A percentile compares a stretch with the other conserved stretches of the same genome.
These are phyloP conservation scores for Bondarzewia mesenterica DNA, from an alignment of 1,284 basidiomycete species.

Conservation along the genomic window DNA sequence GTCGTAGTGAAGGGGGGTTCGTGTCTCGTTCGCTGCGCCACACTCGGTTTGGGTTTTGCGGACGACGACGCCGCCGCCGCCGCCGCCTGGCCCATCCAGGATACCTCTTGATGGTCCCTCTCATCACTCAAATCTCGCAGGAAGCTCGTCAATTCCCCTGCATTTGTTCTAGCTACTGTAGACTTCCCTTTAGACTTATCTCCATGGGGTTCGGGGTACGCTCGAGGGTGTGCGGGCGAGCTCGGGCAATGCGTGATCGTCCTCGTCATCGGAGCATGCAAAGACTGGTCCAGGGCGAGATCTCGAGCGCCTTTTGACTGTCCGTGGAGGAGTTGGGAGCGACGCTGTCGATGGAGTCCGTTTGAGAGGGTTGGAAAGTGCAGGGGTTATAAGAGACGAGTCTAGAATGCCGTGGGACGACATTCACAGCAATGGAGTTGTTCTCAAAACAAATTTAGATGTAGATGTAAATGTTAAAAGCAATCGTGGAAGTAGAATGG, in stretches of 20 bases:
- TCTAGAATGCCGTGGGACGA: not conserved
- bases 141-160: conserved; percentile 25
- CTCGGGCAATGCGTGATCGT: conserved; percentile 13
- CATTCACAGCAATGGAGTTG: not conserved
- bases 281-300: conserved; percentile 18
- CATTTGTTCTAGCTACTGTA: conserved; percentile 20
- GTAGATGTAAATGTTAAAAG: not conserved
- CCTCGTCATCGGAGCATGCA: conserved; percentile 25
- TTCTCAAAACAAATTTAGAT: not conserved
- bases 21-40: not conserved
- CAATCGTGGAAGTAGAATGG: not conserved
- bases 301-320: conserved; percentile 26
- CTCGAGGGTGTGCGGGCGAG: conserved; percentile 6
- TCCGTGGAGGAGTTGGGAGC: conserved; percentile 28
- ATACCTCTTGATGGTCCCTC: conserved; percentile 22
- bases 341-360: conserved; percentile 19
- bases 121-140: conserved; percentile 23
- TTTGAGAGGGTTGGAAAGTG: conserved; percentile 9
- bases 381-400: conserved; percentile 1
- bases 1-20: conserved; percentile 7
- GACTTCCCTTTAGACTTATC: conserved; percentile 9
- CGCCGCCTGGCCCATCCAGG: conserved; percentile 21
- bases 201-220: not conserved
- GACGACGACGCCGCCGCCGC: not conserved
- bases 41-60: conserved; percentile 3